Percentiles rank a stretch among this genome's conserved stretches.
phyloP scores from a whole-genome alignment of 441 rosid species.

The California macrophylla region DNA sequence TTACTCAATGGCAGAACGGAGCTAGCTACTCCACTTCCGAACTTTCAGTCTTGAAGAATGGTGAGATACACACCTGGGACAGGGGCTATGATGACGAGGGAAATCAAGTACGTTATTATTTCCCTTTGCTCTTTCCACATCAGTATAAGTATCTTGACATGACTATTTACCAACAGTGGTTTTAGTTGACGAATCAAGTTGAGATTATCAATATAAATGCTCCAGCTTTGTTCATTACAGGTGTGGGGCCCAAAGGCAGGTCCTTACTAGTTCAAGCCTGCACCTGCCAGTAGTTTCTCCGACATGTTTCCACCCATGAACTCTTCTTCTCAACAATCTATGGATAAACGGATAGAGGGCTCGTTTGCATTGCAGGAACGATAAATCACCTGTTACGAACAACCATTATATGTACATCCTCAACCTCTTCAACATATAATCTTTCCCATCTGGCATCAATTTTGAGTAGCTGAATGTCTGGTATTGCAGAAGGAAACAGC shows the following conservation, averaged over 20 bases:
- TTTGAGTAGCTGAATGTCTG: not conserved
- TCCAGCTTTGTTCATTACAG: slow-evolving; percentile 28
- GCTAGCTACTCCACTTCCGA: slow-evolving; percentile 52
- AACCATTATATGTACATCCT: slow-evolving; percentile 16
- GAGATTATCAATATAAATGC: not conserved
- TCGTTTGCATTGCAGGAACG: slow-evolving; percentile 69
- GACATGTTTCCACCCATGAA: slow-evolving; percentile 50
- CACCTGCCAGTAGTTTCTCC: slow-evolving; percentile 46
- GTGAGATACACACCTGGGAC: slow-evolving; percentile 79
- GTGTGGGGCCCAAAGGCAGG: slow-evolving; percentile 79
- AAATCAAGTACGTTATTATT: slow-evolving; percentile 47
- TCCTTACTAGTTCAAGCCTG: slow-evolving; percentile 84
- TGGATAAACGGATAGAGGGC: slow-evolving; percentile 64
- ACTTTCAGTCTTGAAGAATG: slow-evolving; percentile 58
- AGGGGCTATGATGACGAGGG: slow-evolving; percentile 66
- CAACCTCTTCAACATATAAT: not conserved
- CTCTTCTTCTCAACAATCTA: slow-evolving; percentile 38
- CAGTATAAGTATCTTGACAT: not conserved
- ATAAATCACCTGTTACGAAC: slow-evolving; percentile 9
- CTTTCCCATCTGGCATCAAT: not conserved
- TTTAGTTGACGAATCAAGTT: not conserved
- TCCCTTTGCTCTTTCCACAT: not conserved
- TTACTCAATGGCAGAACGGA: slow-evolving; percentile 33
- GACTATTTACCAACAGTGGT: not conserved
- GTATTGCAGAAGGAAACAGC: too few relatives aligned